Percentiles rank a stretch among this genome's conserved stretches.
Evolutionary conservation across 148 eudicot genomes (phyloP).

Genomic region (Rhododendron simsii): DNA sequence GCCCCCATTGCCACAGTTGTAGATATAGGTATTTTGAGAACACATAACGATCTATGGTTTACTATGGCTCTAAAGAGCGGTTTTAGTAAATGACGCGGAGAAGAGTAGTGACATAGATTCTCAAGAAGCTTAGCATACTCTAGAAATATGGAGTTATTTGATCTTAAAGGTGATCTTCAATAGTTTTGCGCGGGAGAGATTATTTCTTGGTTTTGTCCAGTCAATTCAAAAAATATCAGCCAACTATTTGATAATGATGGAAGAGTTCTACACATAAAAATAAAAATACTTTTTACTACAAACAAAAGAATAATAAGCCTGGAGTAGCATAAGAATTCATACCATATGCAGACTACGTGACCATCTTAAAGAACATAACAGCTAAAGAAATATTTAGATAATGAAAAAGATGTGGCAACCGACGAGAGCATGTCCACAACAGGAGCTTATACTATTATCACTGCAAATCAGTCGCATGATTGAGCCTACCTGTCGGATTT

Average conservation of each 20-base stretch:
- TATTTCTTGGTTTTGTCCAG: neutral
- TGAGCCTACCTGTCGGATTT: slow-evolving; percentile 83
- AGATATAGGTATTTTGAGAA: neutral
- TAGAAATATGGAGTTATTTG: no score
- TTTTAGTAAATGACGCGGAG: neutral
- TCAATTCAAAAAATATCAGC: neutral
- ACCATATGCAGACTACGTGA: neutral
- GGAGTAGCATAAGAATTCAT: neutral
- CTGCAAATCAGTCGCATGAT: neutral
- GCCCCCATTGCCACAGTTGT: neutral
- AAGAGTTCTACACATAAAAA: neutral
- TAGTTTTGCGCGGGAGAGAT: neutral
- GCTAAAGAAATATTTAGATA: neutral
- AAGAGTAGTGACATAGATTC: neutral
- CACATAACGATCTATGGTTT: neutral
- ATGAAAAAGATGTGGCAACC: neutral
- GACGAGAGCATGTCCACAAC: neutral
- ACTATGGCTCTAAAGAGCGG: neutral
- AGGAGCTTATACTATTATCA: neutral
- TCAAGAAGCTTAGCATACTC: no score
- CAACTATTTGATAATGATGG: neutral
- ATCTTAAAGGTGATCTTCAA: no score
- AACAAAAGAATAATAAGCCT: neutral
- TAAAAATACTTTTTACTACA: neutral
- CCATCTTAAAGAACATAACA: neutral